Evolutionary conservation across 345 rosid genomes (phyloP).

Genomic region (Gossypium arboreum): DNA sequence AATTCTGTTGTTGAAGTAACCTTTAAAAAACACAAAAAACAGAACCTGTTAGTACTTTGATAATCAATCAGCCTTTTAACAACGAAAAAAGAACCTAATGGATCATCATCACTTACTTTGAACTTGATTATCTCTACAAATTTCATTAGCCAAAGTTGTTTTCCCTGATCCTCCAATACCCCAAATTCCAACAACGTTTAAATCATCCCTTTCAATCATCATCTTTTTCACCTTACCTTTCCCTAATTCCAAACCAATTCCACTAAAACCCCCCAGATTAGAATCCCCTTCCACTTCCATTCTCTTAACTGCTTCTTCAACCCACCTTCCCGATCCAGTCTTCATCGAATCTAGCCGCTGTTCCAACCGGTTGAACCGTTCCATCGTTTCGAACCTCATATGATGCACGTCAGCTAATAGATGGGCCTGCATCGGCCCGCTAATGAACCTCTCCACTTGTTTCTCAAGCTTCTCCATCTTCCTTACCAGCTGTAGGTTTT

Average conservation of each 20-base stretch:
- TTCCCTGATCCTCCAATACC: constrained; percentile 95
- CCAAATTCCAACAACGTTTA: constrained; percentile 48
- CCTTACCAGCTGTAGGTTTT: constrained; percentile 38
- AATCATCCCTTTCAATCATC: constrained; percentile 43
- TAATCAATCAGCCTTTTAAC: not conserved
- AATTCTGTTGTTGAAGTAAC: constrained; percentile 43
- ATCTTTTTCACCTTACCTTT: constrained; percentile 70
- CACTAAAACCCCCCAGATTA: constrained; percentile 34
- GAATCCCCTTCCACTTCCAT: constrained; percentile 41
- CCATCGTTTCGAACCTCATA: constrained; percentile 36
- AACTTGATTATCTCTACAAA: constrained; percentile 57
- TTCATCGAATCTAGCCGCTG: constrained; percentile 41
- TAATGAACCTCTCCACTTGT: constrained; percentile 37
- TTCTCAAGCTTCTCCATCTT: constrained; percentile 76
- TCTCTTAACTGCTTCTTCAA: constrained; percentile 12
- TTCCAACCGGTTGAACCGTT: constrained; percentile 53
- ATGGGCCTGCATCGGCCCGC: constrained; percentile 37
- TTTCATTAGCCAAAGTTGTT: constrained; percentile 75
- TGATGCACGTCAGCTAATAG: constrained; percentile 67
- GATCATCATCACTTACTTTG: constrained; percentile 36
- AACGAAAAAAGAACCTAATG: not conserved
- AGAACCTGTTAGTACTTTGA: not conserved
- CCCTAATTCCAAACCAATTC: constrained; percentile 56
- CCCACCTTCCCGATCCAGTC: constrained; percentile 35
- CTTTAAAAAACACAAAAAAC: constrained; percentile 29